These are phyloP conservation scores for Austroboletus olivaceoglutinosus DNA, from an alignment of 1,284 basidiomycete species.

Conservation along the genomic window DNA sequence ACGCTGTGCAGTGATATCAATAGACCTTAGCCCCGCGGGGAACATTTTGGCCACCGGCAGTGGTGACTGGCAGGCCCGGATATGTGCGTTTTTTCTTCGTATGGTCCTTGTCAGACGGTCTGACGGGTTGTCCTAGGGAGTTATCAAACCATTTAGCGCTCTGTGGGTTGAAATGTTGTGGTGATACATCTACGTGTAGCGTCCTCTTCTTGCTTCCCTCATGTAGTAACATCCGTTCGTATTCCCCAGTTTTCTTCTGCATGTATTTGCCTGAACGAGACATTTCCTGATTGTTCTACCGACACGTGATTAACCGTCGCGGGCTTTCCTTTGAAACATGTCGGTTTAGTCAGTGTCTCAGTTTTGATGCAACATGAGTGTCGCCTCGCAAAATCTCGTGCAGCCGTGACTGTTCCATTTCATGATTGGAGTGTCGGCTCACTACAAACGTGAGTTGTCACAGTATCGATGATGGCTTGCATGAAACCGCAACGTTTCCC, in stretches of 20 bases:
- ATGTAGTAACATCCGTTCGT: conserved; percentile 24
- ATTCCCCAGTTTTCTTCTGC: conserved; percentile 17
- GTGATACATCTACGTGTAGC: conserved; percentile 28
- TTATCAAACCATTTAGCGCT: conserved; percentile 29
- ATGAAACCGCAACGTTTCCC: too few species aligned
- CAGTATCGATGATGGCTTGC: too few species aligned
- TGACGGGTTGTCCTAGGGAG: conserved; percentile 20
- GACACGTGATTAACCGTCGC: background rate
- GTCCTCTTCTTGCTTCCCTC: conserved; percentile 25
- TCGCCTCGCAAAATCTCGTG: too few species aligned
- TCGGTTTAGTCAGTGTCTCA: background rate
- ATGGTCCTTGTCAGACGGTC: background rate
- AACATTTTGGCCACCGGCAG: conserved; percentile 81
- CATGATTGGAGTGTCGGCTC: too few species aligned
- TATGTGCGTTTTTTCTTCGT: conserved; percentile 54
- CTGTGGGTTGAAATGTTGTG: conserved; percentile 1
- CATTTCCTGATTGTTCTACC: conserved; percentile 9
- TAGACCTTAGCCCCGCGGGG: conserved; percentile 75
- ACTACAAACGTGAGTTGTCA: too few species aligned
- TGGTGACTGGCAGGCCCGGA: conserved; percentile 81
- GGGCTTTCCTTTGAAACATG: background rate
- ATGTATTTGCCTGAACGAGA: conserved; percentile 28
- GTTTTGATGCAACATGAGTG: too few species aligned
- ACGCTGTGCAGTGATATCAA: conserved; percentile 66
- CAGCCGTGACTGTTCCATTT: too few species aligned